These are phyloP conservation scores for Alternaria ventricosa DNA, from an alignment of 2,329 filamentous ascomycete genomes.

Conservation along the genomic window DNA sequence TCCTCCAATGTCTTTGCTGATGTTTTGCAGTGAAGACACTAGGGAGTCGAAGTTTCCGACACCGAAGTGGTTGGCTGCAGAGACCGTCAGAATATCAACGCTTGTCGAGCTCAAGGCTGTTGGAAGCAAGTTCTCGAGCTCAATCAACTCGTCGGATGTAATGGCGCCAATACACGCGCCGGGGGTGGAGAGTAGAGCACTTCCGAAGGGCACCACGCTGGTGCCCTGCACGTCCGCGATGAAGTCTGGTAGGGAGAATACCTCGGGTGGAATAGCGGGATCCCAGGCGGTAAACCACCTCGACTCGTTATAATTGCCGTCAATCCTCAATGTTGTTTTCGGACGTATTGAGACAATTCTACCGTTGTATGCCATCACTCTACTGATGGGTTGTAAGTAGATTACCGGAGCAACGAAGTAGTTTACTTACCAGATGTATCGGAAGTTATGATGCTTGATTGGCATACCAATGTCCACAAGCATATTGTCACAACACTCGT, in stretches of 20 bases:
- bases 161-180: background rate
- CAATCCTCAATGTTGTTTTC: constrained; percentile 73
- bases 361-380: constrained; percentile 68
- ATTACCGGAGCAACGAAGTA: accelerated
- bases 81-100: background rate
- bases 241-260: background rate
- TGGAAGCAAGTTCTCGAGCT: background rate
- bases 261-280: background rate
- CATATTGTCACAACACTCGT: constrained; percentile 69
- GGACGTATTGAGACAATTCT: constrained; percentile 76
- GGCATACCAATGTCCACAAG: constrained; percentile 38
- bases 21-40: background rate
- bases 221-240: constrained; percentile 58
- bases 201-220: constrained; percentile 54
- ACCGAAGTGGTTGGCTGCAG: background rate
- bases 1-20: background rate
- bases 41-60: constrained; percentile 53
- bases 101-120: background rate
- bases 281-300: constrained; percentile 43
- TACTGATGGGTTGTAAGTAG: constrained; percentile 47
- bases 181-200: background rate
- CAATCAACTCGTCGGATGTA: background rate
- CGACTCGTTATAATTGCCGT: constrained; percentile 63
- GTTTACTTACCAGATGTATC: constrained; percentile 55
- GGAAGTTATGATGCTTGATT: constrained; percentile 66